These are phyloP conservation scores for Noccaea caerulescens DNA, from an alignment of 345 rosid species.

Conservation along the genomic window DNA sequence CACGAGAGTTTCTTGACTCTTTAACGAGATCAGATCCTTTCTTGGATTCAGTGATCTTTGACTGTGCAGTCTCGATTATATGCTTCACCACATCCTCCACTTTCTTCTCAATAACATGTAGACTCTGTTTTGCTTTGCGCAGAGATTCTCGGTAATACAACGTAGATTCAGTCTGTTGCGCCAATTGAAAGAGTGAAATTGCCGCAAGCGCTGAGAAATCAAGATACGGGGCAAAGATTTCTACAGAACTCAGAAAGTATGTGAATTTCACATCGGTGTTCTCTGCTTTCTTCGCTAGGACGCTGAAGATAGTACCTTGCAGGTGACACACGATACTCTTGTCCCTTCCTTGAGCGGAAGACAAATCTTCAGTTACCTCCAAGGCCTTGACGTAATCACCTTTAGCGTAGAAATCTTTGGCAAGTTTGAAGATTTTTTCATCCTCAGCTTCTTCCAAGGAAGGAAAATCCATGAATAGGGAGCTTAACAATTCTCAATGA, in stretches of 20 bases:
- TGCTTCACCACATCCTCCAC: not conserved
- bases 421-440: not conserved
- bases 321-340: not conserved
- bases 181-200: not conserved
- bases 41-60: slow-evolving; percentile 12
- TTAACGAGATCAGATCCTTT: not conserved
- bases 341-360: not conserved
- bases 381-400: slow-evolving; percentile 14
- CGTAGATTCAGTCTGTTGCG: not conserved
- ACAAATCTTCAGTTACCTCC: slow-evolving; percentile 25
- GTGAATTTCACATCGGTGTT: not conserved
- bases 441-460: not conserved
- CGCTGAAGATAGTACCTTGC: not conserved
- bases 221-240: not conserved
- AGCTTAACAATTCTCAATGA: not conserved
- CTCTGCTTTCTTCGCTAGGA: not conserved
- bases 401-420: not conserved
- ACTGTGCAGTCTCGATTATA: not conserved
- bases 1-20: not conserved
- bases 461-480: not conserved
- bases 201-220: not conserved
- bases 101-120: not conserved
- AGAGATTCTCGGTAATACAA: slow-evolving; percentile 28
- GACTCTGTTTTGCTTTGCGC: not conserved
- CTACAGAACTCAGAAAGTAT: slow-evolving; percentile 9